phyloP scores from a whole-genome alignment of 148 eudicot species.

The Agrostemma githago region DNA sequence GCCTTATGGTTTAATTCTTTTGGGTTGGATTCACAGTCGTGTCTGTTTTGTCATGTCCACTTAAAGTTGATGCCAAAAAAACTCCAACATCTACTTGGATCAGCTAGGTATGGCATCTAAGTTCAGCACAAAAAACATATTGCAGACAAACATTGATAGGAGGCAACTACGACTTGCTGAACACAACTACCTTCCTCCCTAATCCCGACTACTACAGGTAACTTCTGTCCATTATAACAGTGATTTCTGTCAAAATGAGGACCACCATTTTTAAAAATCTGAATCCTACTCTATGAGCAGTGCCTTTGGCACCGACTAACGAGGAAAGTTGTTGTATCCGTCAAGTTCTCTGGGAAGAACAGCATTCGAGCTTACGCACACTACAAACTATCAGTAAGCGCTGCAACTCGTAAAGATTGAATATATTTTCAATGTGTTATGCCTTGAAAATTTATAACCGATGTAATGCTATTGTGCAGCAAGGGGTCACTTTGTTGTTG shows the following conservation, averaged over 20 bases:
- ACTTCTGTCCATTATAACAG: background rate
- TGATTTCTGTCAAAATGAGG: no score
- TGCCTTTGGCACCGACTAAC: conserved; percentile 85
- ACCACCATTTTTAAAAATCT: conserved; percentile 6
- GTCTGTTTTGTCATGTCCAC: background rate
- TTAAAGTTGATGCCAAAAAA: background rate
- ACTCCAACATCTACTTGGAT: conserved; percentile 63
- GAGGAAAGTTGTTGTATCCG: conserved; percentile 67
- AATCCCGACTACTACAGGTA: conserved; percentile 98
- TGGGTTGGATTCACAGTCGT: no score
- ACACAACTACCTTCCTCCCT: conserved; percentile 71
- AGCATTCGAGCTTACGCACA: conserved; percentile 77
- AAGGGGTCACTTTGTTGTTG: conserved; percentile 57
- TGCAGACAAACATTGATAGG: conserved; percentile 83
- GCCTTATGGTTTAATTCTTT: no score
- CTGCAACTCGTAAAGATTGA: background rate
- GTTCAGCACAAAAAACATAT: conserved; percentile 67
- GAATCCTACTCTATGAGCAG: conserved; percentile 34
- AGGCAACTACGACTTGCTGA: conserved; percentile 89
- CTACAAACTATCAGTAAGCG: conserved; percentile 80
- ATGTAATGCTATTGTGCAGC: conserved; percentile 32
- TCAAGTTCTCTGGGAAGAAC: conserved; percentile 53
- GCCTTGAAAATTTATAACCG: background rate
- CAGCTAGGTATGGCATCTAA: conserved; percentile 72
- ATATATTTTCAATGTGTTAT: background rate